phyloP scores from a whole-genome alignment of 306 rosid genomes.

The Ammopiptanthus mongolicus region DNA sequence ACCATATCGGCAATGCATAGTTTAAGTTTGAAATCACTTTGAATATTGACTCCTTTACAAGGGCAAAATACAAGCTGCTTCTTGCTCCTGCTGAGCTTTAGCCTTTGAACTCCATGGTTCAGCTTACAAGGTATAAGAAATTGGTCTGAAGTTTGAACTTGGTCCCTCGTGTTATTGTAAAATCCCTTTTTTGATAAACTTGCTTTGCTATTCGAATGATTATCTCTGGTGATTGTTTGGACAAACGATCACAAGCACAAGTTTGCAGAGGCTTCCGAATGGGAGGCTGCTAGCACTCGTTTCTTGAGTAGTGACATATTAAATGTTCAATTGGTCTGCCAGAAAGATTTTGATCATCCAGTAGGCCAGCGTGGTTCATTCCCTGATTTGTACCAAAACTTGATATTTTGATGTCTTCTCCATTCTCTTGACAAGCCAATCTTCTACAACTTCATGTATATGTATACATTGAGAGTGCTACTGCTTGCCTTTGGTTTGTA shows the following conservation, averaged over 20 bases:
- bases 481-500: no score
- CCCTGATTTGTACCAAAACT: neutral
- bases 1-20: neutral
- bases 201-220: neutral
- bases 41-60: neutral
- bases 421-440: no score
- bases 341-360: neutral
- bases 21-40: no score
- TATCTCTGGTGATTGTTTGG: neutral
- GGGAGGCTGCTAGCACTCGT: neutral
- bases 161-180: neutral
- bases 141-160: neutral
- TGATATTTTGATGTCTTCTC: no score
- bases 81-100: neutral
- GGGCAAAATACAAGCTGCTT: neutral
- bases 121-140: neutral
- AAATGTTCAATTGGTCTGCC: neutral
- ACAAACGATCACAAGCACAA: neutral
- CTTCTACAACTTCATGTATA: no score
- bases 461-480: no score
- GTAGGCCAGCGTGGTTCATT: neutral
- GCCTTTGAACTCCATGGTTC: neutral
- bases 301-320: neutral
- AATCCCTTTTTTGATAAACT: neutral
- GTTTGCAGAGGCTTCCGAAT: neutral